Percentiles rank a stretch among this genome's conserved stretches.
These are phyloP conservation scores for Drechslerella dactyloides DNA, from an alignment of 2,329 filamentous ascomycete genomes.

Conservation along the genomic window DNA sequence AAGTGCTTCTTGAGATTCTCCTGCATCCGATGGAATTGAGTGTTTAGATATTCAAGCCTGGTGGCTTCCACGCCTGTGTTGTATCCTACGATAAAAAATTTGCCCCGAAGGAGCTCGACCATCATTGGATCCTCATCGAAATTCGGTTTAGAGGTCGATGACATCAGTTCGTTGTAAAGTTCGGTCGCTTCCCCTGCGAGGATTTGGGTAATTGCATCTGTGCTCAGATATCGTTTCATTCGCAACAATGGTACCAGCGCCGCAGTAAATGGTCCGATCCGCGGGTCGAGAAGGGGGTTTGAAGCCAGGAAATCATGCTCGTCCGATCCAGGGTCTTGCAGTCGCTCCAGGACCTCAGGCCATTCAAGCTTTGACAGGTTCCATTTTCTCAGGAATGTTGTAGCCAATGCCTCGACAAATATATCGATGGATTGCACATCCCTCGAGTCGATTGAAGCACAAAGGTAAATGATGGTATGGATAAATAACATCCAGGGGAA, in stretches of 20 bases:
- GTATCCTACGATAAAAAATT: neutral
- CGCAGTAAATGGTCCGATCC: neutral
- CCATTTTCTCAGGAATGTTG: neutral
- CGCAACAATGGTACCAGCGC: neutral
- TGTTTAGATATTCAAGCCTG: neutral
- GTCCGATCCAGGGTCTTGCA: neutral
- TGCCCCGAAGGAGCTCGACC: neutral
- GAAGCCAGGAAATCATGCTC: neutral
- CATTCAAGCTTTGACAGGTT: neutral
- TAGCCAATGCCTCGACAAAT: neutral
- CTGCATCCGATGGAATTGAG: neutral
- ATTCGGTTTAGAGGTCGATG: neutral
- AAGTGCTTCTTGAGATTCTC: neutral
- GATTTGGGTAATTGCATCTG: neutral
- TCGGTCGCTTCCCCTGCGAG: neutral
- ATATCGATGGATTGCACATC: neutral
- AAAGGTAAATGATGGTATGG: neutral
- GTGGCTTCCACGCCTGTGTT: neutral
- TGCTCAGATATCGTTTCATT: neutral
- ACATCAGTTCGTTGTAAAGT: neutral
- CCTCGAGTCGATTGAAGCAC: neutral
- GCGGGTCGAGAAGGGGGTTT: neutral
- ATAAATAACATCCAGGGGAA: neutral
- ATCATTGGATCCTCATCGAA: neutral
- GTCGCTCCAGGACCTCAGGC: neutral